Evolutionary conservation across 2,329 filamentous ascomycete genomes (phyloP).

Genomic region (Pseudopyrenochaeta lycopersici): DNA sequence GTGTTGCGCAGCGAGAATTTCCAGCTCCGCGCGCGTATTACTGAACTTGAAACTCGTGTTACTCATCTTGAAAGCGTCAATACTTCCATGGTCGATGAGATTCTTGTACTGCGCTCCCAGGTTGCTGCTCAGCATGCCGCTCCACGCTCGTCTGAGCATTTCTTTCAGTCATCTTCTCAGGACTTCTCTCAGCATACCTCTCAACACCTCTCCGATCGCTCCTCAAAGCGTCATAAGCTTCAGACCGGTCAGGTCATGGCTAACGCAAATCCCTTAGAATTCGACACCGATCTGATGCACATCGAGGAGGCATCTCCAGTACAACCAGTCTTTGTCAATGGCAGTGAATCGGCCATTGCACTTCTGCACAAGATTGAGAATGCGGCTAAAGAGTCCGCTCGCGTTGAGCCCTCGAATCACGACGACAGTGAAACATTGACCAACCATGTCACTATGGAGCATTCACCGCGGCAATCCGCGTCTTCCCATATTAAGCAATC

Average conservation of each 20-base stretch:
- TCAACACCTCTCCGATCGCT: background rate
- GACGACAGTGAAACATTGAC: slow-evolving; percentile 4
- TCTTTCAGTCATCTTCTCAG: background rate
- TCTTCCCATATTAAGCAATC: slow-evolving; percentile 8
- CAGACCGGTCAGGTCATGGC: slow-evolving; percentile 7
- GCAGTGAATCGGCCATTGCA: slow-evolving; percentile 28
- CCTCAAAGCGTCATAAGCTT: background rate
- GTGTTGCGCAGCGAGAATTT: slow-evolving; percentile 14
- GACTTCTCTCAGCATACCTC: background rate
- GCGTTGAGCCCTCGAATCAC: slow-evolving; percentile 3
- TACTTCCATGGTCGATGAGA: slow-evolving; percentile 6
- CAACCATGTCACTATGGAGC: slow-evolving; percentile 4
- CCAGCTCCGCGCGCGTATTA: slow-evolving; percentile 11
- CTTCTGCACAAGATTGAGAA: slow-evolving; percentile 33
- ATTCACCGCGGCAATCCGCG: slow-evolving; percentile 7
- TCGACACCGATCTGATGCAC: slow-evolving; percentile 23
- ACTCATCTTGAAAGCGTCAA: slow-evolving; percentile 7
- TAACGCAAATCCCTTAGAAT: slow-evolving; percentile 24
- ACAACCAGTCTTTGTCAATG: slow-evolving; percentile 18
- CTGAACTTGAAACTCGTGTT: slow-evolving; percentile 10
- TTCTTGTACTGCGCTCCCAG: background rate
- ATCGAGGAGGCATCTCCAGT: slow-evolving; percentile 10
- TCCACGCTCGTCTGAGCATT: background rate
- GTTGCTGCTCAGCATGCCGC: background rate
- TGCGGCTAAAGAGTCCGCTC: slow-evolving; percentile 15